Evolutionary conservation across 129 eudicot species (phyloP).

Genomic region (Saussurea involucrata): DNA sequence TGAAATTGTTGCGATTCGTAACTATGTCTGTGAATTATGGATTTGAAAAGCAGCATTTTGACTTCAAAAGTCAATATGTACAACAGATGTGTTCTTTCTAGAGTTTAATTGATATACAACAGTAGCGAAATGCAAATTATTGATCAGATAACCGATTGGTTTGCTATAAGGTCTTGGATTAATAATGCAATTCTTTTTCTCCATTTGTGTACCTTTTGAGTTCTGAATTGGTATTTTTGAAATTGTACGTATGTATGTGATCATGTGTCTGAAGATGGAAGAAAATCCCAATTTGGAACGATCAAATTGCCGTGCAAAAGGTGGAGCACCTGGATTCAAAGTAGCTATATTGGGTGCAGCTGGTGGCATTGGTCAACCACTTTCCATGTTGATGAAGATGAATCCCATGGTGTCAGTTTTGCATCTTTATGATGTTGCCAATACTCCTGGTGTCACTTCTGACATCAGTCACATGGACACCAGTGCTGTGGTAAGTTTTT

Average conservation of each 20-base stretch:
- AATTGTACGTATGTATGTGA: constrained; percentile 7
- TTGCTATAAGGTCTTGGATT: background rate
- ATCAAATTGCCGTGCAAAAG: constrained; percentile 78
- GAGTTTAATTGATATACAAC: background rate
- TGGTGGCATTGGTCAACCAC: constrained; percentile 92
- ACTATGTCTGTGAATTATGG: background rate
- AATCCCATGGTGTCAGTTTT: constrained; percentile 74
- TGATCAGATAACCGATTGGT: background rate
- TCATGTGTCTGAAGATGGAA: constrained; percentile 43
- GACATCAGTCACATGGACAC: constrained; percentile 97
- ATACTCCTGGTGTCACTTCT: constrained; percentile 86
- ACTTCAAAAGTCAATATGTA: background rate
- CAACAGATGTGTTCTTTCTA: background rate
- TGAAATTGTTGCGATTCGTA: background rate
- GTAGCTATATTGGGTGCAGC: constrained; percentile 90
- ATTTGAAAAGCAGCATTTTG: background rate
- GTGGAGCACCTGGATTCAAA: constrained; percentile 73
- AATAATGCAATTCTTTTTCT: background rate
- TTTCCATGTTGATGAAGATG: constrained; percentile 85
- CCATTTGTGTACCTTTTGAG: background rate
- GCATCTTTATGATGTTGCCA: constrained; percentile 88
- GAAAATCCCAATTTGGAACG: constrained; percentile 30
- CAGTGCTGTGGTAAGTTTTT: constrained; percentile 58
- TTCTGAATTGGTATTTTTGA: constrained; percentile 2
- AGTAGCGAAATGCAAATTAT: background rate